Percentiles rank a stretch among this genome's conserved stretches.
phyloP scores from a whole-genome alignment of 257 asterid genomes.

The Penstemon davidsonii region DNA sequence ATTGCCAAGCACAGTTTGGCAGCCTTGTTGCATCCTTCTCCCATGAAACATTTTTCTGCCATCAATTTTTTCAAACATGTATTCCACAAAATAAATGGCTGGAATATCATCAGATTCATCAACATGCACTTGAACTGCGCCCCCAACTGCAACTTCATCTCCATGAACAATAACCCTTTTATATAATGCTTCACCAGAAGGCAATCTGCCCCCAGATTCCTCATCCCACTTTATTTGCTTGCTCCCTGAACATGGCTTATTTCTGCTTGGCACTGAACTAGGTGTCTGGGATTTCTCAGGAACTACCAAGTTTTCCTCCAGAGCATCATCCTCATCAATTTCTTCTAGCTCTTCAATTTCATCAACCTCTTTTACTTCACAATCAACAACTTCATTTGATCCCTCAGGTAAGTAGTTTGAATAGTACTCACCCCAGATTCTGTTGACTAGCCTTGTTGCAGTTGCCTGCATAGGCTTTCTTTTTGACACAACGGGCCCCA shows the following conservation, averaged over 20 bases:
- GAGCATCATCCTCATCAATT: constrained; percentile 70
- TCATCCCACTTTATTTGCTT: constrained; percentile 70
- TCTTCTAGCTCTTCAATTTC: constrained; percentile 75
- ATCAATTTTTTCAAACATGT: constrained; percentile 72
- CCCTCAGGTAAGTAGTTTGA: constrained; percentile 77
- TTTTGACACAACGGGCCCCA: constrained; percentile 69
- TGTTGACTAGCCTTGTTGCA: constrained; percentile 74
- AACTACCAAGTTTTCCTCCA: constrained; percentile 46
- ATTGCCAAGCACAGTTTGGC: constrained; percentile 84
- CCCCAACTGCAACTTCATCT: constrained; percentile 55
- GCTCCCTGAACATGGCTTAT: constrained; percentile 42
- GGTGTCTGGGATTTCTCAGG: constrained; percentile 40
- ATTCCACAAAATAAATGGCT: constrained; percentile 65
- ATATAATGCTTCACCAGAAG: constrained; percentile 60
- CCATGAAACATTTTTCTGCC: constrained; percentile 89
- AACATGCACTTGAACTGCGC: constrained; percentile 60
- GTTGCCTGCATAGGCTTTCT: constrained; percentile 97
- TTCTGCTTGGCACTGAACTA: constrained; percentile 34
- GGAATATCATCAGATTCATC: constrained; percentile 50
- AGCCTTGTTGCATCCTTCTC: constrained; percentile 69
- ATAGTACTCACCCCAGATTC: constrained; percentile 93
- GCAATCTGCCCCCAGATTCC: constrained; percentile 52
- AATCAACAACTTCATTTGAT: constrained; percentile 38
- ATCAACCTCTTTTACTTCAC: constrained; percentile 61
- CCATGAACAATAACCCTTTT: constrained; percentile 55